Evolutionary conservation across 306 rosid species (phyloP), one percentile per base, ranked within the genome.

Genomic region (Citrullus mucosospermus): DNA sequence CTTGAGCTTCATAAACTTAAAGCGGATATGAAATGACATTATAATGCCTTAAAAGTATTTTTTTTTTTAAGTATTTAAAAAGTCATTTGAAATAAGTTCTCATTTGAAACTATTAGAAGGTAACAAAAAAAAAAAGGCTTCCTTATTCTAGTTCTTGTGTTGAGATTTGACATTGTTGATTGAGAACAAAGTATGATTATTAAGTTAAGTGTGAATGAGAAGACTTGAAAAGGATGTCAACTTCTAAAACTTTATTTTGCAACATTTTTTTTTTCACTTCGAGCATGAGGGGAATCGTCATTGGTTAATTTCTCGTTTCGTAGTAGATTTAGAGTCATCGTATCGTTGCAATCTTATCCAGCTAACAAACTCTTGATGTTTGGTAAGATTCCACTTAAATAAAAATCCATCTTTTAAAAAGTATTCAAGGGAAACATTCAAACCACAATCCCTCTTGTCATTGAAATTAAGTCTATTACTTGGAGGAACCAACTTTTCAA

Each of bases 141-240:
- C 2, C 17, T 7, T 62, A 4, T 62, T 62, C 12, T 34, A 65
- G 12, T 36, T 36, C 41, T 62, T 62, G 7, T 36, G 71, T 62
- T 32, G 8, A 66, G 14, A 15, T 53, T 53, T 53, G 5, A 36
- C 50, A 8, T 17, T 36, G 25, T 2, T 36, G 71, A 36, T 65
- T 0, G 20, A 62, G 48, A 66, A 66, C 72, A 66, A 38, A 34
- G 14, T 66, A 8, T 66, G 7, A 38, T 34, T 16, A 16, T 16
- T 28, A 65, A 66, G 53, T 41, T 20, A n/a, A 68, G 55, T 68
- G 55, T 68, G 75, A 68, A n/a, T 68, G 55, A 68, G 75, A 68
- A n/a, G 75, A 67, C 54, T 67, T 41, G 74, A 4, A 67, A 38
- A 67, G 6, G 3, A 41, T 4, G 46, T 67, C 65, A 65, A 65